phyloP scores from a whole-genome alignment of 768 basidiomycete genomes.

The Hebeloma cylindrosporum region DNA sequence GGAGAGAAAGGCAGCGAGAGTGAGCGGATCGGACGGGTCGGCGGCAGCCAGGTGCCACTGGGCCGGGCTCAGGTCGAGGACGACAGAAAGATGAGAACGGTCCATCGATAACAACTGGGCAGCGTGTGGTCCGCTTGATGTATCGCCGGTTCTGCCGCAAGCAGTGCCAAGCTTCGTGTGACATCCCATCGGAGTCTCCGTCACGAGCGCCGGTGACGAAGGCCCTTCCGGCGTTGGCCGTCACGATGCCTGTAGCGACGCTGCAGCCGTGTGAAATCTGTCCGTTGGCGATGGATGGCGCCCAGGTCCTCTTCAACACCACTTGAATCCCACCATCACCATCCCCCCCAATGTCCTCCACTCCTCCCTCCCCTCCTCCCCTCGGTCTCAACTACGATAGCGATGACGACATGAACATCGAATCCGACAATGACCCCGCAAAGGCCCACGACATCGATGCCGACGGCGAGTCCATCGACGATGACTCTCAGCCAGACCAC shows the following conservation, averaged over 20 bases:
- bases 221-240: slow-evolving; percentile 58
- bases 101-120: slow-evolving; percentile 25
- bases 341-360: slow-evolving; percentile 33
- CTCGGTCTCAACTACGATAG: slow-evolving; percentile 61
- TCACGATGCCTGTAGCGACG: slow-evolving; percentile 57
- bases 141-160: slow-evolving; percentile 16
- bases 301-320: slow-evolving; percentile 44
- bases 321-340: slow-evolving; percentile 37
- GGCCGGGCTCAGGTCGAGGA: slow-evolving; percentile 81
- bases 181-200: slow-evolving; percentile 42
- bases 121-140: no score
- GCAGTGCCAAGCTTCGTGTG: slow-evolving; percentile 12
- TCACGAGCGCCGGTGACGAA: slow-evolving; percentile 59
- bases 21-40: slow-evolving; percentile 43
- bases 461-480: slow-evolving; percentile 63
- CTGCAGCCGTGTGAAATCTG: slow-evolving; percentile 56
- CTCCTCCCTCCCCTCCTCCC: slow-evolving; percentile 36
- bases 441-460: slow-evolving; percentile 59
- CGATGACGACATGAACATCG: slow-evolving; percentile 71
- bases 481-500: slow-evolving; percentile 41
- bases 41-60: slow-evolving; percentile 74
- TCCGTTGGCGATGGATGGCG: slow-evolving; percentile 55
- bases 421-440: slow-evolving; percentile 54
- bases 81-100: slow-evolving; percentile 69
- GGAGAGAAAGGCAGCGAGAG: slow-evolving; percentile 73